Conservation (phyloP, 768 basidiomycete species). For the Leucocoprinus sp. region DNA sequence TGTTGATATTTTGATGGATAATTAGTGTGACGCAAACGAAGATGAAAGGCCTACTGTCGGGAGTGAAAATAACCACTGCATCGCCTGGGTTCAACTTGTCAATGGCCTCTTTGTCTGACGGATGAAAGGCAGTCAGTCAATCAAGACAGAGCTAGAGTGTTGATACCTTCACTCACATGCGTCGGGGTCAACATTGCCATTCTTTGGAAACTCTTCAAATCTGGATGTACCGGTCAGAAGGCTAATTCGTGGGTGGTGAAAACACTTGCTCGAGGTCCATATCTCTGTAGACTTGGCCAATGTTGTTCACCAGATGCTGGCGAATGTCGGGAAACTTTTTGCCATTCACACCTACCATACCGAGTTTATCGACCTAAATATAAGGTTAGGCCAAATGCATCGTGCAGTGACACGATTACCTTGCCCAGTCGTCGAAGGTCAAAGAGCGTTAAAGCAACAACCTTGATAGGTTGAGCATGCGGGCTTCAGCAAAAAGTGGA, state of each 20-base stretch:
- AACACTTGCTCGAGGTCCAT: conserved; percentile 53
- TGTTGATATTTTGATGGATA: conserved; percentile 19
- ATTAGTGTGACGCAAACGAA: background rate
- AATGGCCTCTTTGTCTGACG: conserved; percentile 74
- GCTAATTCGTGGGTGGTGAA: background rate
- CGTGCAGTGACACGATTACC: conserved; percentile 23
- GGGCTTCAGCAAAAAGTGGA: background rate
- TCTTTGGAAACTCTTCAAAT: conserved; percentile 75
- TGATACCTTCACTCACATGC: conserved; percentile 54
- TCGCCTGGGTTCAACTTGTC: conserved; percentile 71
- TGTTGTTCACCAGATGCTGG: conserved; percentile 73
- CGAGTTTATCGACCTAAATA: conserved; percentile 57
- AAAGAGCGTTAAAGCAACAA: conserved; percentile 84
- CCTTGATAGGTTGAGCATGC: conserved; percentile 32
- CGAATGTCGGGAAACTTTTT: conserved; percentile 83
- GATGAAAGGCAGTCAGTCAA: background rate
- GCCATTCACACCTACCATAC: conserved; percentile 88
- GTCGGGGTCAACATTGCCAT: conserved; percentile 58
- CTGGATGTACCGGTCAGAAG: conserved; percentile 26
- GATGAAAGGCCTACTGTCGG: conserved; percentile 54
- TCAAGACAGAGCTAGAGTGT: background rate
- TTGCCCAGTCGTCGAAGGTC: conserved; percentile 83
- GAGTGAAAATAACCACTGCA: conserved; percentile 91
- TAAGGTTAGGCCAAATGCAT: background rate
- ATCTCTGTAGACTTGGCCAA: conserved; percentile 76